phyloP scores from a whole-genome alignment of 805 yeast genomes.

The Metschnikowia kofuensis region DNA sequence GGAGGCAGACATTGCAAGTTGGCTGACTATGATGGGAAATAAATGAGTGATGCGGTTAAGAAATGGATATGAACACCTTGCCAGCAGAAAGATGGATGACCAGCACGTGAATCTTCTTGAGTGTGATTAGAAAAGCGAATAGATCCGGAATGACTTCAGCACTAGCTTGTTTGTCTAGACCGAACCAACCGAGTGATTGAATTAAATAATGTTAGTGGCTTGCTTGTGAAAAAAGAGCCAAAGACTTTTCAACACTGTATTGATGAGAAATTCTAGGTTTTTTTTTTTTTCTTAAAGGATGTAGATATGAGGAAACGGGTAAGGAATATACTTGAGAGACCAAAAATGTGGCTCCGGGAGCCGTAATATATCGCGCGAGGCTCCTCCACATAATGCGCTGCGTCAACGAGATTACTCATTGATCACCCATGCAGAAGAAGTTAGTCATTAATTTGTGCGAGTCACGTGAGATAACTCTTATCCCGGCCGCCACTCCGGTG shows the following conservation, averaged over 20 bases:
- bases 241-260: not conserved
- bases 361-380: constrained; percentile 6
- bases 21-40: not conserved
- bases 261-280: too few species aligned
- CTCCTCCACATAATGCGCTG: not conserved
- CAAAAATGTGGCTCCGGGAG: constrained; percentile 7
- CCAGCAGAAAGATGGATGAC: constrained; percentile 10
- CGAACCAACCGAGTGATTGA: constrained; percentile 9
- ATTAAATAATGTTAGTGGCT: too few species aligned
- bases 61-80: constrained; percentile 1
- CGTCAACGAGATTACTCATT: constrained; percentile 6
- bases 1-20: constrained; percentile 5
- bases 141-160: constrained; percentile 8
- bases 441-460: constrained; percentile 6
- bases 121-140: constrained; percentile 3
- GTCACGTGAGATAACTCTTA: constrained; percentile 6
- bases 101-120: constrained; percentile 7
- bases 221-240: too few species aligned
- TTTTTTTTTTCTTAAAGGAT: not conserved
- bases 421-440: constrained; percentile 3
- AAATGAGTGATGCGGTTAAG: not conserved
- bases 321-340: not conserved
- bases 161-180: not conserved
- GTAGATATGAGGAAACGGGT: not conserved
- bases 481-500: not conserved